Conservation (phyloP, 164 flowering plant species). For the Umbilicus rupestris region DNA sequence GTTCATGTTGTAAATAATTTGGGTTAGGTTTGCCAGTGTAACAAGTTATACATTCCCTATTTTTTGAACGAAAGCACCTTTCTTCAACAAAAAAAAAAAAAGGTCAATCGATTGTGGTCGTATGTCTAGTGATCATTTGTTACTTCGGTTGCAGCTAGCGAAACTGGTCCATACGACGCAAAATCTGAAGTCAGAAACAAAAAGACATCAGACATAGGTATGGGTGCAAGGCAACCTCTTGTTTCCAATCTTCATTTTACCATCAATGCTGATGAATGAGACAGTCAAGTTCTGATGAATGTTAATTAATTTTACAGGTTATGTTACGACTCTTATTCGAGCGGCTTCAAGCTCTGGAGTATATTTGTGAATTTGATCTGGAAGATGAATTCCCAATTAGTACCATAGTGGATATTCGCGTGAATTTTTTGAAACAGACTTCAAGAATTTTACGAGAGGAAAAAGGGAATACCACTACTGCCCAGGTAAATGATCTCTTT, state of each 20-base stretch:
- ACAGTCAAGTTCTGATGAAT: too few relatives aligned
- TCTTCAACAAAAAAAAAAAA: too few relatives aligned
- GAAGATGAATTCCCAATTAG: not conserved
- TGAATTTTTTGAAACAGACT: not conserved
- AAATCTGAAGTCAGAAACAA: not conserved
- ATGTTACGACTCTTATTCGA: not conserved
- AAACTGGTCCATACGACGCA: not conserved
- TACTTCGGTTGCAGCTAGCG: not conserved
- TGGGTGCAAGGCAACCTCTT: not conserved
- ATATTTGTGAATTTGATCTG: not conserved
- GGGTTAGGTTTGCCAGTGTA: too few relatives aligned
- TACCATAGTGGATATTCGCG: not conserved
- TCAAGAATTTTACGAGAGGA: not conserved
- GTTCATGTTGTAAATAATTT: too few relatives aligned
- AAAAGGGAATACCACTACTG: not conserved
- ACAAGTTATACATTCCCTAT: too few relatives aligned
- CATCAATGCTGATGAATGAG: not conserved
- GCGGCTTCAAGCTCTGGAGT: conserved; percentile 5
- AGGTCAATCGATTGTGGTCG: not conserved
- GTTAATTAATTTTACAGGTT: not conserved
- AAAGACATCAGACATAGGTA: conserved; percentile 1
- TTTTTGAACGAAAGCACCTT: too few relatives aligned
- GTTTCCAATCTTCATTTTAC: not conserved
- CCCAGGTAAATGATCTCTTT: conserved; percentile 1
- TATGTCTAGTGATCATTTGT: not conserved